These are phyloP conservation scores for Pseudocercospora fijiensis DNA, from an alignment of 2,329 filamentous ascomycete species.

Conservation along the genomic window DNA sequence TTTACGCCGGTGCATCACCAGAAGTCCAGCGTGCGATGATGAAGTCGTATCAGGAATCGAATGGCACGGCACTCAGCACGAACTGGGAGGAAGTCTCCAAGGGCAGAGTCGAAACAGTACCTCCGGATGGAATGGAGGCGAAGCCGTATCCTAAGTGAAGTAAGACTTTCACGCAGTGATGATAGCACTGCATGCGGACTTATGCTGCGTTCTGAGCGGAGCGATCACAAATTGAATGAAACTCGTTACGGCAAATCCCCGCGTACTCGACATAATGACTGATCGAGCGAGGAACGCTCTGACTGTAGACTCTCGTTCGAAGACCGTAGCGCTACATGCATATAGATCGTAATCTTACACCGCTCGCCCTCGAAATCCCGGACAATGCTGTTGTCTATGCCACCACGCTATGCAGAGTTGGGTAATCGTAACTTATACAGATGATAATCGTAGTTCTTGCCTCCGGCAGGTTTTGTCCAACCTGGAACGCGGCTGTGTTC, in stretches of 20 bases:
- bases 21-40: slow-evolving; percentile 93
- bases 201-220: background rate
- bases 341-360: background rate
- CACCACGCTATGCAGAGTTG: background rate
- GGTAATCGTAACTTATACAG: background rate
- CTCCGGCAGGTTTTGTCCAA: background rate
- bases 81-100: slow-evolving; percentile 81
- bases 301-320: background rate
- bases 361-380: background rate
- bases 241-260: background rate
- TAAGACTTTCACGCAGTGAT: too few species aligned
- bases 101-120: slow-evolving; percentile 67
- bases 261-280: too few species aligned
- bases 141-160: slow-evolving; percentile 63
- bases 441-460: background rate
- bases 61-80: slow-evolving; percentile 87
- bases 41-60: slow-evolving; percentile 94
- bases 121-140: slow-evolving; percentile 74
- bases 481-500: too few species aligned
- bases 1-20: slow-evolving; percentile 73
- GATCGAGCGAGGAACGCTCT: too few species aligned
- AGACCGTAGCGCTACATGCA: background rate
- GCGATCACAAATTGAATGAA: background rate
- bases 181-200: background rate
- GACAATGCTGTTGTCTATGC: background rate